Evolutionary conservation across 192 early-diverging fungal genomes (phyloP).

Genomic region (Chytriomyces confervae): DNA sequence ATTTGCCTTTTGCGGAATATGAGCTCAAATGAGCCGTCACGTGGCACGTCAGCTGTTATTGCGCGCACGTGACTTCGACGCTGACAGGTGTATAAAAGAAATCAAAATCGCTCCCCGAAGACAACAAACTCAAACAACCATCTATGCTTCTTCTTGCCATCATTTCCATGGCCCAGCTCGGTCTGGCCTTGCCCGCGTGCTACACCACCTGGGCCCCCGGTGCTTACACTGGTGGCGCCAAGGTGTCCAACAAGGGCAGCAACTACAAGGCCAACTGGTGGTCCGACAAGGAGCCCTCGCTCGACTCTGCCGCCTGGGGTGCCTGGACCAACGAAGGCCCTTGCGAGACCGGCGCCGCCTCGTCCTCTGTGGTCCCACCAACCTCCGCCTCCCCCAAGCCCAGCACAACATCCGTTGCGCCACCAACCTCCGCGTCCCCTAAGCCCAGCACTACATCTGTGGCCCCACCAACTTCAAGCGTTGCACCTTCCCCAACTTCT

Average conservation of each 20-base stretch:
- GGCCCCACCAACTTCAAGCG: not conserved
- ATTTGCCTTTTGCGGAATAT: too few relatives aligned
- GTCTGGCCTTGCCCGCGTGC: not conserved
- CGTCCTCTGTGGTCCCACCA: not conserved
- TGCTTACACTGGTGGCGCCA: not conserved
- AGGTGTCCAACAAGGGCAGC: not conserved
- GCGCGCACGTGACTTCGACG: too few relatives aligned
- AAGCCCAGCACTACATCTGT: not conserved
- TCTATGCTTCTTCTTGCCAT: too few relatives aligned
- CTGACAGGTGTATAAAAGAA: too few relatives aligned
- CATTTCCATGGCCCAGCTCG: not conserved
- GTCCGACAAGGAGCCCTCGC: not conserved
- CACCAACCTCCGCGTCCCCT: not conserved
- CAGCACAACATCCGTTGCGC: not conserved
- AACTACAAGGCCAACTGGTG: slow-evolving; percentile 10
- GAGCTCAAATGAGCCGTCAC: too few relatives aligned
- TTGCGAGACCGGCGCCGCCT: not conserved
- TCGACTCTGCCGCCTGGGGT: not conserved
- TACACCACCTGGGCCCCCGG: not conserved
- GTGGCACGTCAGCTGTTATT: too few relatives aligned
- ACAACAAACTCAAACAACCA: too few relatives aligned
- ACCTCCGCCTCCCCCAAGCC: not conserved
- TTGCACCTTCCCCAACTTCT: not conserved
- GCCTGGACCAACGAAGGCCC: not conserved
- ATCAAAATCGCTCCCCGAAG: too few relatives aligned